phyloP scores from a whole-genome alignment of 2,329 filamentous ascomycete genomes.

The Chalaropsis thielavioides region DNA sequence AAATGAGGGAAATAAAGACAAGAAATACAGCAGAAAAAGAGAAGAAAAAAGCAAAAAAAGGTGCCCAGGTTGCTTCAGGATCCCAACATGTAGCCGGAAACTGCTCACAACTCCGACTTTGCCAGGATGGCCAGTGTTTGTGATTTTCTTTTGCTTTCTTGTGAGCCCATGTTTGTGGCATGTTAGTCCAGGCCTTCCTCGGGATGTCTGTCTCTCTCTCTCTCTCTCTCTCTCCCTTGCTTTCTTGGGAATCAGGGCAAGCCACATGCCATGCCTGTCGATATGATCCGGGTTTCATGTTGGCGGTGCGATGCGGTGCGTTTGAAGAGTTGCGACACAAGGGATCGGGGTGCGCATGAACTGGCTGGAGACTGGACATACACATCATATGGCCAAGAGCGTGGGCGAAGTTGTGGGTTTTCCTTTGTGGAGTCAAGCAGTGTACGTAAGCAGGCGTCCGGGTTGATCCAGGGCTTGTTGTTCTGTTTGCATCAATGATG shows the following conservation, averaged over 20 bases:
- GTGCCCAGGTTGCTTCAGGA: not conserved
- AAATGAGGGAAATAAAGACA: not conserved
- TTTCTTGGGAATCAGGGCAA: not conserved
- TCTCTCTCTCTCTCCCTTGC: not conserved
- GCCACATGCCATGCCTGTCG: constrained; percentile 1
- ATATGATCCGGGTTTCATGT: constrained; percentile 4
- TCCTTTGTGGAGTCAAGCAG: not conserved
- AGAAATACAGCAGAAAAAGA: not conserved
- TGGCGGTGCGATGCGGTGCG: not conserved
- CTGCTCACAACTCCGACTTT: not conserved
- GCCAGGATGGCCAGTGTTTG: not conserved
- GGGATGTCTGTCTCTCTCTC: not conserved
- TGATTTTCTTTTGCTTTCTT: not conserved
- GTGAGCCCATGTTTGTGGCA: not conserved
- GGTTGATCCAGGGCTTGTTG: not conserved
- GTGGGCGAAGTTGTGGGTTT: not conserved
- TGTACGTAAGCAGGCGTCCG: not conserved
- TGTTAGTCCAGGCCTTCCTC: not conserved
- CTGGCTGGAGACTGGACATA: no score
- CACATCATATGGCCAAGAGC: no score
- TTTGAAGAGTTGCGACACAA: not conserved
- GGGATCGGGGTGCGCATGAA: not conserved
- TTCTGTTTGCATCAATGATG: not conserved
- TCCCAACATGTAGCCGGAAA: not conserved
- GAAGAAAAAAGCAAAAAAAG: not conserved